Evolutionary conservation across 2,329 filamentous ascomycete genomes (phyloP).

Genomic region (Colletotrichum tamarilloi): DNA sequence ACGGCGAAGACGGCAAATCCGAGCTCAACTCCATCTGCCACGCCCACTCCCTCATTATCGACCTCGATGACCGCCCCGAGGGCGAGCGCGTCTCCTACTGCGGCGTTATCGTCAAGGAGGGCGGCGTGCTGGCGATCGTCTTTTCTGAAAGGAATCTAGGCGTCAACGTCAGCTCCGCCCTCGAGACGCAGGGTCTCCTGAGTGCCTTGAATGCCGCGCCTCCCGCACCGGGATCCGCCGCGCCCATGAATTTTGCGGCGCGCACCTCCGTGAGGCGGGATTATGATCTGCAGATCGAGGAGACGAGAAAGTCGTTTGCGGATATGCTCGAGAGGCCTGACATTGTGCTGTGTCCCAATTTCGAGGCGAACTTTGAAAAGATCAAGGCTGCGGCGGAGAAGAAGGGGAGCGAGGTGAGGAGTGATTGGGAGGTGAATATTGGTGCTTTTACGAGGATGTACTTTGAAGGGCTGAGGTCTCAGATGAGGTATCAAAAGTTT

Average conservation of each 20-base stretch:
- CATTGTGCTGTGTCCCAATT: conserved; percentile 60
- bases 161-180: conserved; percentile 55
- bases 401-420: conserved; percentile 43
- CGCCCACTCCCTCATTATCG: conserved; percentile 57
- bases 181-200: conserved; percentile 50
- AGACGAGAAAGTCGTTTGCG: conserved; percentile 50
- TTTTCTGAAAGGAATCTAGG: conserved; percentile 57
- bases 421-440: conserved; percentile 57
- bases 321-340: conserved; percentile 49
- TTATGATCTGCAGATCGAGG: conserved; percentile 56
- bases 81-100: conserved; percentile 54
- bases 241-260: conserved; percentile 53
- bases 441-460: conserved; percentile 54
- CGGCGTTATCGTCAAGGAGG: conserved; percentile 56
- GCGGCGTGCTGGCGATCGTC: conserved; percentile 57
- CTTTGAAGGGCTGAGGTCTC: conserved; percentile 54
- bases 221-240: conserved; percentile 39
- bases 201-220: conserved; percentile 59
- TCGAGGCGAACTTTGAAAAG: conserved; percentile 54
- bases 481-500: conserved; percentile 57
- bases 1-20: conserved; percentile 51
- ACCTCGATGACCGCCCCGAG: conserved; percentile 54
- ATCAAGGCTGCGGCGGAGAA: conserved; percentile 48
- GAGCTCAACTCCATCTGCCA: conserved; percentile 61
- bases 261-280: conserved; percentile 55